These are phyloP conservation scores for Neopestalotiopsis clavispora DNA, from an alignment of 2,329 filamentous ascomycete genomes.

Conservation along the genomic window DNA sequence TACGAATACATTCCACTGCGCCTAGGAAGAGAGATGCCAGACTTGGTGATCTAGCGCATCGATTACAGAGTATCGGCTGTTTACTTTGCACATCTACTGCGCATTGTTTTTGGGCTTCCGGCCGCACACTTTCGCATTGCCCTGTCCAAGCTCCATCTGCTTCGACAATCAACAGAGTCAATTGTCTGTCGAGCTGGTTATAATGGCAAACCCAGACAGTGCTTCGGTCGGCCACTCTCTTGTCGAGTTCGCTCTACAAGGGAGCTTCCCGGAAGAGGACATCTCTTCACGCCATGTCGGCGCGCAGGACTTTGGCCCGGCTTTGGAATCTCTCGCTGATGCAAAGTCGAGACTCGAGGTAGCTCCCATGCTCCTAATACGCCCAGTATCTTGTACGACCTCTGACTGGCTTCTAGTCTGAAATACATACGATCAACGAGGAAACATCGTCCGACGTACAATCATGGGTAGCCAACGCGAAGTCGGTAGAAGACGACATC, in stretches of 20 bases:
- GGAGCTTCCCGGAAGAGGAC: slow-evolving; percentile 52
- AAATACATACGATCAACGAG: slow-evolving; percentile 78
- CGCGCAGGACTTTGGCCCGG: slow-evolving; percentile 42
- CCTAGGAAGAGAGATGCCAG: neutral
- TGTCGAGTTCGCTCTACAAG: slow-evolving; percentile 62
- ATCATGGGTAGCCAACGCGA: slow-evolving; percentile 84
- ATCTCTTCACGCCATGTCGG: slow-evolving; percentile 44
- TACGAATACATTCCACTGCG: neutral
- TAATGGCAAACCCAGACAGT: slow-evolving; percentile 34
- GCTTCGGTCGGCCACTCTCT: slow-evolving; percentile 60
- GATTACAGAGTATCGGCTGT: neutral
- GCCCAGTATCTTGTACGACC: neutral
- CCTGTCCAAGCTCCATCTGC: neutral
- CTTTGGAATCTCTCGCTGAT: slow-evolving; percentile 44
- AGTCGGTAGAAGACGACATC: slow-evolving; percentile 84
- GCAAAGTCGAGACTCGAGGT: slow-evolving; percentile 53
- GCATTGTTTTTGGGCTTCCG: neutral
- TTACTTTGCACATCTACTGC: neutral
- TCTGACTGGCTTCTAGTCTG: slow-evolving; percentile 50
- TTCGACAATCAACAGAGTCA: neutral
- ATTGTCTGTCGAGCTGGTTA: neutral
- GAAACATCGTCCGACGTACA: slow-evolving; percentile 81
- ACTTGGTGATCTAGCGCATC: neutral
- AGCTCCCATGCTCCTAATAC: slow-evolving; percentile 17
- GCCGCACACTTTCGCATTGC: neutral